Percentiles rank a stretch among this genome's conserved stretches.
phyloP scores from a whole-genome alignment of 2,329 filamentous ascomycete genomes.

The Beauveria varroae region DNA sequence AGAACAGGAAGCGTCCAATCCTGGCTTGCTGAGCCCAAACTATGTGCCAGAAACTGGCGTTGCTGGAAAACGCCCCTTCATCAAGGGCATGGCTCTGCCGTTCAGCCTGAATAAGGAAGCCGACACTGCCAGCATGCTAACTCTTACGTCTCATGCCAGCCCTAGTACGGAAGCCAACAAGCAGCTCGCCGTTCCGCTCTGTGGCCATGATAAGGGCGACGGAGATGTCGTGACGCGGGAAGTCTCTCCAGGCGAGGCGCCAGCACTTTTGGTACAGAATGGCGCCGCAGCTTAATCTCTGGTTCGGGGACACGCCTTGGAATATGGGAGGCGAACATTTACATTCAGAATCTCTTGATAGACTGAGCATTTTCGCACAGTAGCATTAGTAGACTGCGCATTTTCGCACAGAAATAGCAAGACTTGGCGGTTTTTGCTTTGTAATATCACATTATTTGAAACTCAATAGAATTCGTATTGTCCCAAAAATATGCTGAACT shows the following conservation, averaged over 20 bases:
- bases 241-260: background rate
- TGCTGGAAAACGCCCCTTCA: conserved; percentile 55
- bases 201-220: conserved; percentile 20
- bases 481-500: background rate
- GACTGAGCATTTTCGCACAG: background rate
- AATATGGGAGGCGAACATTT: background rate
- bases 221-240: background rate
- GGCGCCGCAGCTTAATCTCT: background rate
- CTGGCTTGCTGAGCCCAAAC: conserved; percentile 36
- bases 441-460: background rate
- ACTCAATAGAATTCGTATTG: background rate
- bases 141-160: conserved; percentile 41
- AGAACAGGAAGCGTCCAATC: conserved; percentile 29
- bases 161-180: conserved; percentile 13
- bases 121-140: conserved; percentile 64
- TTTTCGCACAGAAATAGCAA: background rate
- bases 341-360: background rate
- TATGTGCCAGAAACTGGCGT: conserved; percentile 40
- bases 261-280: background rate
- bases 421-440: background rate
- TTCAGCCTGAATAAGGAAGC: conserved; percentile 60
- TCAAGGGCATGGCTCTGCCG: conserved; percentile 63
- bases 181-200: background rate
- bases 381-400: background rate
- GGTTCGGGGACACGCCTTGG: background rate